Percentiles rank a stretch among this genome's conserved stretches.
Conservation (phyloP, 495 filamentous ascomycete genomes). For the Daldinia loculata region DNA sequence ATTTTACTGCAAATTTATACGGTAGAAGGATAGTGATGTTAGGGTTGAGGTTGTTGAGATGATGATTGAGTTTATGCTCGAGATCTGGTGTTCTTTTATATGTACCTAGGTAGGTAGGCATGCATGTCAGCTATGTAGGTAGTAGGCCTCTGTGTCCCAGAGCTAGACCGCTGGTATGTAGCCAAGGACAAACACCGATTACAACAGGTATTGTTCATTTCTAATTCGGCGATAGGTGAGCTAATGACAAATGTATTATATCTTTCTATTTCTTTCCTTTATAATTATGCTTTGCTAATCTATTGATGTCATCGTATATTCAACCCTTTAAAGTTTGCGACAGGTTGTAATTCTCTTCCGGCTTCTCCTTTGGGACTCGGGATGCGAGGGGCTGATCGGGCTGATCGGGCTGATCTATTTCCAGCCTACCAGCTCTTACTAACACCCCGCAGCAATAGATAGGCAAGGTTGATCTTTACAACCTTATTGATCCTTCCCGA, state of each 20-base stretch:
- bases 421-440: not conserved
- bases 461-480: not conserved
- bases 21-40: not conserved
- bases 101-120: not conserved
- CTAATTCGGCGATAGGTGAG: constrained; percentile 3
- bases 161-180: not conserved
- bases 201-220: not conserved
- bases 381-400: not conserved
- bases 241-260: no score
- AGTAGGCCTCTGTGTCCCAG: not conserved
- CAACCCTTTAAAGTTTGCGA: not conserved
- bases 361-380: constrained; percentile 27
- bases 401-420: not conserved
- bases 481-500: not conserved
- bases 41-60: not conserved
- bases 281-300: not conserved
- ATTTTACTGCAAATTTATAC: not conserved
- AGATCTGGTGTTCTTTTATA: not conserved
- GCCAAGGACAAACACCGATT: not conserved
- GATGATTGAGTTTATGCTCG: not conserved
- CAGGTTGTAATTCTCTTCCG: not conserved
- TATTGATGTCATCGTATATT: not conserved
- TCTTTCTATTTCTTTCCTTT: not conserved
- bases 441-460: not conserved
- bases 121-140: not conserved